A percentile compares a stretch with the other conserved stretches of the same genome.
Conservation (phyloP, 257 asterid species). For the Leptodermis oblonga region DNA sequence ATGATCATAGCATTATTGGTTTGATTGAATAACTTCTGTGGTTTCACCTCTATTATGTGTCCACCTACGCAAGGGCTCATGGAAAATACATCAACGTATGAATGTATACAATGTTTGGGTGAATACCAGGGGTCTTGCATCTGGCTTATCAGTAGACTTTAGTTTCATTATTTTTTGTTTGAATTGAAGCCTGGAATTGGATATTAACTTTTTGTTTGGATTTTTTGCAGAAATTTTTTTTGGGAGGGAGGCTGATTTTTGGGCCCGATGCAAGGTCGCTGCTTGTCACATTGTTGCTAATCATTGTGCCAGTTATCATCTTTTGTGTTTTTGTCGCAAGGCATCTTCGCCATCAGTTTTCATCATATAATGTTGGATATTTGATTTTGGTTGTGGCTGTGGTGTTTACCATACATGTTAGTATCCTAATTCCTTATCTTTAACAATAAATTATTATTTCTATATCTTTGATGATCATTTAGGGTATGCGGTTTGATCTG, state of each 20-base stretch:
- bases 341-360: constrained; percentile 85
- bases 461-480: not conserved
- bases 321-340: constrained; percentile 92
- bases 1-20: not conserved
- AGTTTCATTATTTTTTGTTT: not conserved
- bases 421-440: constrained; percentile 30
- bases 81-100: not conserved
- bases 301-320: constrained; percentile 68
- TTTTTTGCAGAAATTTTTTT: constrained; percentile 75
- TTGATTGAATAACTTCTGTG: not conserved
- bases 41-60: not conserved
- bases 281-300: constrained; percentile 76
- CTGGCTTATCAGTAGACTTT: not conserved
- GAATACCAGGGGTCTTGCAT: not conserved
- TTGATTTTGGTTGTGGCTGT: constrained; percentile 63
- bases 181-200: not conserved
- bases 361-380: constrained; percentile 79
- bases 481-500: not conserved
- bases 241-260: constrained; percentile 93
- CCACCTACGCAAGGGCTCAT: not conserved
- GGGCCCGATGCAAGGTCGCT: constrained; percentile 98
- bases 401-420: constrained; percentile 68
- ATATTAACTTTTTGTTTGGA: not conserved
- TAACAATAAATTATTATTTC: too few relatives aligned
- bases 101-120: not conserved